phyloP scores from a whole-genome alignment of 805 yeast species.

The Teunomyces funiuensis region DNA sequence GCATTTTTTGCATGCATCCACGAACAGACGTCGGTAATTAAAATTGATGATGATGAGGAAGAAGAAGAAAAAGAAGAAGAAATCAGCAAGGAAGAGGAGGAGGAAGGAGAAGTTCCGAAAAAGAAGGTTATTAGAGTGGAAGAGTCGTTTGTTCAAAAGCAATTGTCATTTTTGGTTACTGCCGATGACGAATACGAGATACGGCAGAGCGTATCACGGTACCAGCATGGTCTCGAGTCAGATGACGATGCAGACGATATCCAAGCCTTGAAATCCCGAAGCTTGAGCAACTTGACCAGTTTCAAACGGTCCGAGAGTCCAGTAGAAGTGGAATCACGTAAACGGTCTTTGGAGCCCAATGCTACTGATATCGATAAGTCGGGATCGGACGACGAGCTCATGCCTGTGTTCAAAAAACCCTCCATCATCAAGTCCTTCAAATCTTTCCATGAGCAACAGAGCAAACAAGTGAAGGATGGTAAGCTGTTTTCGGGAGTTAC shows the following conservation, averaged over 20 bases:
- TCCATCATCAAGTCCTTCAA: conserved; percentile 50
- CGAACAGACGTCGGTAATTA: conserved; percentile 37
- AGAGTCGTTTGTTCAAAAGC: conserved; percentile 55
- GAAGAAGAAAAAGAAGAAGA: conserved; percentile 25
- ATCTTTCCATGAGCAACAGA: conserved; percentile 35
- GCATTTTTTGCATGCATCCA: conserved; percentile 69
- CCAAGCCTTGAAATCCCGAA: conserved; percentile 44
- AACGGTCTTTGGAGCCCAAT: conserved; percentile 15
- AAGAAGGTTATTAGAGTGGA: conserved; percentile 43
- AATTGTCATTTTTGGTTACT: conserved; percentile 51
- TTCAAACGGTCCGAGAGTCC: conserved; percentile 22
- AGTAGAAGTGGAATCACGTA: conserved; percentile 13
- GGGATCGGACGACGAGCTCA: conserved; percentile 35
- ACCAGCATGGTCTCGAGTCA: conserved; percentile 38
- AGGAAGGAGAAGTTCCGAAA: conserved; percentile 21
- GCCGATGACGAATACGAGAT: conserved; percentile 29
- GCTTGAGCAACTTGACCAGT: conserved; percentile 31
- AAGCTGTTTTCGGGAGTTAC: conserved; percentile 47
- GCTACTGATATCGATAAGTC: conserved; percentile 23
- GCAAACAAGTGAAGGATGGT: conserved; percentile 41
- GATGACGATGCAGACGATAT: conserved; percentile 46
- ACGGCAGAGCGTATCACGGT: conserved; percentile 29
- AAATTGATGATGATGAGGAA: conserved; percentile 24
- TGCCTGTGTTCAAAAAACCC: conserved; percentile 44
- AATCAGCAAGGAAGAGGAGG: conserved; percentile 18